Evolutionary conservation across 805 yeast species (phyloP), one percentile per base, ranked within the genome.

Genomic region (Nakazawaea wyomingensis): DNA sequence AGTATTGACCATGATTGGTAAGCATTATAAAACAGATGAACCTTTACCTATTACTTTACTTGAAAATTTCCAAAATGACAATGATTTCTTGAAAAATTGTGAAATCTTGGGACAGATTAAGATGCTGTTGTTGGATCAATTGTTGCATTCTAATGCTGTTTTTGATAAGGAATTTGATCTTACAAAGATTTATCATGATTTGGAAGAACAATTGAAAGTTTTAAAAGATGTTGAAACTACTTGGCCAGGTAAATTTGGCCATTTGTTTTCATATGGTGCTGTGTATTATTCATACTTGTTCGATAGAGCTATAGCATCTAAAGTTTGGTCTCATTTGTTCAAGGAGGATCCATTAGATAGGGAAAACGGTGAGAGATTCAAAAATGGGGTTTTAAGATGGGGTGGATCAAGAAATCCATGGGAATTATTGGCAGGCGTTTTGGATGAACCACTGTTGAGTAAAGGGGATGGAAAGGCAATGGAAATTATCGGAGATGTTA

Each of bases 171-270:
- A 65, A 8, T 72, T 85, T 41, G 79, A 81, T 53, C 75, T 85
- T 4, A 76, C 82, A 0, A 56, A 65, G 2, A 64, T 82, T 4
- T 89, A 86, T 55, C 90, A 86, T 53, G 63, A 71, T 7, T 56
- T 87, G 21, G 96, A 87, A 56, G 53, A 60, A 4, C 61, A 74
- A 20, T 56, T 82, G 42, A 66, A 74, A 32, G 76, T 88, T 2
- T 80, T 85, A 54, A 77, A 83, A 2, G 91, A 86, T 51, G 62
- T 69, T 16, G 66, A 74, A 49, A 81, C 95, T 1, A 82, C 81
- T 20, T 90, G 97, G 96, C 95, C 87, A 45, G 97, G 95, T 1
- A 87, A 82, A 56, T 90, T 93, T 62, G 95, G 96, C 1, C 99
- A 93, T 57, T 65, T 93, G 32, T 85, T 84, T 52, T 88, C 96